phyloP scores from a whole-genome alignment of 2,329 filamentous ascomycete species.

The Scytalidium lignicola region DNA sequence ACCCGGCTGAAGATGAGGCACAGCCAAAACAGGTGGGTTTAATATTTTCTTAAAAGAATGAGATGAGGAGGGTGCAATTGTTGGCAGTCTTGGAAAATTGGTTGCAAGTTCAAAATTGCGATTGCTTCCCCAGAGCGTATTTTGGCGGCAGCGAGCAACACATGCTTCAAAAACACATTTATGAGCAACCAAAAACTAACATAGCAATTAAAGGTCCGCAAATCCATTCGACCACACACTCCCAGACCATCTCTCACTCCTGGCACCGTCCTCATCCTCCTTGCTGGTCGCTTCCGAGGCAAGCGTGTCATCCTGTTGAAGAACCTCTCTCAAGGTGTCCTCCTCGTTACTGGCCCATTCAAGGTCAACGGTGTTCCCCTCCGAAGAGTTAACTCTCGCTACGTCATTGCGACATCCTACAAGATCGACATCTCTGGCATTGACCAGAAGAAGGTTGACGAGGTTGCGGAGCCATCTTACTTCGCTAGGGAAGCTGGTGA shows the following conservation, averaged over 20 bases:
- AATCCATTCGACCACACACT: constrained; percentile 82
- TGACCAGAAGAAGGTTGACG: constrained; percentile 84
- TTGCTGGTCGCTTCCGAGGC: constrained; percentile 98
- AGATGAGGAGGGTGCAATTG: constrained; percentile 9
- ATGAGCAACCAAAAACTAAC: constrained; percentile 17
- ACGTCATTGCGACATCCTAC: constrained; percentile 86
- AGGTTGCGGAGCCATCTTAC: constrained; percentile 73
- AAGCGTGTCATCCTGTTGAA: constrained; percentile 99
- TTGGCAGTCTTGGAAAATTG: background rate
- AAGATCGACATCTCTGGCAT: constrained; percentile 81
- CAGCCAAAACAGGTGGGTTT: constrained; percentile 86
- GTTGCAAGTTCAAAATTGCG: background rate
- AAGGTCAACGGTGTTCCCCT: constrained; percentile 99
- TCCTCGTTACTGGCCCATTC: constrained; percentile 99
- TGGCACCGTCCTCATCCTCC: constrained; percentile 95
- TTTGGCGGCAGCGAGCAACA: background rate
- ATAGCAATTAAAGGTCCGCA: constrained; percentile 70
- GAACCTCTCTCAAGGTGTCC: constrained; percentile 92
- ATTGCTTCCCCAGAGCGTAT: background rate
- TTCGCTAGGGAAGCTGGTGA: constrained; percentile 92
- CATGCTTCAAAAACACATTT: background rate
- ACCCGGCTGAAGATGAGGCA: constrained; percentile 88
- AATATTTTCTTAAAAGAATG: constrained; percentile 4
- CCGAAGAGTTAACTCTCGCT: constrained; percentile 87
- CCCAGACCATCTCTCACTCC: constrained; percentile 86